These are phyloP conservation scores for Clonostachys rosea DNA, from an alignment of 2,329 filamentous ascomycete species.

Conservation along the genomic window DNA sequence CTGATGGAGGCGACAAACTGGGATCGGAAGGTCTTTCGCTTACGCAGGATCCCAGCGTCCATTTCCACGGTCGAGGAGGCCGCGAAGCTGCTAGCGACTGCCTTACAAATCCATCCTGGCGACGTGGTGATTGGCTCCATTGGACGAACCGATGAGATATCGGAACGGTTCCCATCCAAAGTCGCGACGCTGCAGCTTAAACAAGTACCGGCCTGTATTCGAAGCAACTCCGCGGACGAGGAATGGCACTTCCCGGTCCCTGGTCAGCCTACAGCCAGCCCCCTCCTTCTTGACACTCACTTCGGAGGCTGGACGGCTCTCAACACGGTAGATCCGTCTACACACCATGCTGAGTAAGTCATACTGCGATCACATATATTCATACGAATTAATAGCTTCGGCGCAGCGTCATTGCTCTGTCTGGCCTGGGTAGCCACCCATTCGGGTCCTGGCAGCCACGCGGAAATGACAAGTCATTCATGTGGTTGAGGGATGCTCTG, in stretches of 20 bases:
- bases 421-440: background rate
- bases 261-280: background rate
- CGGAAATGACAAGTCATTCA: background rate
- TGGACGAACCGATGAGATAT: too few relatives aligned
- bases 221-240: background rate
- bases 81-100: too few relatives aligned
- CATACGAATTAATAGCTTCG: background rate
- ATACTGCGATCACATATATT: background rate
- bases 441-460: constrained; percentile 1
- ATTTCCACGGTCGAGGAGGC: too few relatives aligned
- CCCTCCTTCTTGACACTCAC: background rate
- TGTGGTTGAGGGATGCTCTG: background rate
- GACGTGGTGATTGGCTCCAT: too few relatives aligned
- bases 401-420: background rate
- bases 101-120: too few relatives aligned
- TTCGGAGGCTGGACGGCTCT: background rate
- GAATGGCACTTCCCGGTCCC: background rate
- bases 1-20: too few relatives aligned
- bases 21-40: too few relatives aligned
- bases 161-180: too few relatives aligned
- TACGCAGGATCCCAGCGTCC: too few relatives aligned
- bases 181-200: too few relatives aligned
- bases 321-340: background rate
- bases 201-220: too few relatives aligned
- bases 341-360: background rate